Percentiles rank a stretch among this genome's conserved stretches.
Evolutionary conservation across 2,329 filamentous ascomycete species (phyloP).

Genomic region (Penicillium sp.): DNA sequence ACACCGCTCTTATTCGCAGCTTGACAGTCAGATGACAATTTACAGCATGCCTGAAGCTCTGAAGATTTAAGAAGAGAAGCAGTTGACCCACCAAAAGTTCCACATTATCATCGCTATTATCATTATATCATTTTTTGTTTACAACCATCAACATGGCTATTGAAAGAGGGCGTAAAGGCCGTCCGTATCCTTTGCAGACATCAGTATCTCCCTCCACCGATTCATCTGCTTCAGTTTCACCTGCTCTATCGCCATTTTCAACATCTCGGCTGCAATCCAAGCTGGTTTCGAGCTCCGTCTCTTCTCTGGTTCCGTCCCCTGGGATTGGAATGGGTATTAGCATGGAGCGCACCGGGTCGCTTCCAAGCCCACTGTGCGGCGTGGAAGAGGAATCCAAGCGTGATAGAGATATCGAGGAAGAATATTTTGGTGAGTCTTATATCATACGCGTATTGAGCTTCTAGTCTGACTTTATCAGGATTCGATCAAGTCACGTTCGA

Average conservation of each 20-base stretch:
- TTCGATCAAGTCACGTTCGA: constrained; percentile 11
- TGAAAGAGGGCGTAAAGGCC: constrained; percentile 7
- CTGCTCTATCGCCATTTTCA: constrained; percentile 38
- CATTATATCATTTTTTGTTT: neutral
- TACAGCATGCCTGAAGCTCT: neutral
- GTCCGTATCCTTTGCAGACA: constrained; percentile 6
- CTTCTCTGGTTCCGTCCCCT: constrained; percentile 65
- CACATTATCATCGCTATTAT: neutral
- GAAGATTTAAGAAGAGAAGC: constrained; percentile 1
- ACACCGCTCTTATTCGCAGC: constrained; percentile 8
- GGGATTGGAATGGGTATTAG: constrained; percentile 46
- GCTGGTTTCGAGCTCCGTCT: constrained; percentile 62
- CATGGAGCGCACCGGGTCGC: constrained; percentile 46
- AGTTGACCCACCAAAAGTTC: constrained; percentile 1
- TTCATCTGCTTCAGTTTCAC: constrained; percentile 37
- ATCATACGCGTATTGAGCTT: neutral
- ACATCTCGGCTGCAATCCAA: constrained; percentile 36
- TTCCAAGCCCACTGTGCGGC: constrained; percentile 69
- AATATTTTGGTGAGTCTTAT: constrained; percentile 68
- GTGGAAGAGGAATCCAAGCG: constrained; percentile 82
- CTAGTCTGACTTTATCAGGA: constrained; percentile 11
- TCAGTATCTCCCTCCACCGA: constrained; percentile 25
- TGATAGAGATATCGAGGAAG: constrained; percentile 49
- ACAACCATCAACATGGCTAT: constrained; percentile 1
- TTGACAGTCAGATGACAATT: constrained; percentile 8